These are phyloP conservation scores for Trypanosoma vivax DNA, from an alignment of 208 protist species.

Conservation along the genomic window DNA sequence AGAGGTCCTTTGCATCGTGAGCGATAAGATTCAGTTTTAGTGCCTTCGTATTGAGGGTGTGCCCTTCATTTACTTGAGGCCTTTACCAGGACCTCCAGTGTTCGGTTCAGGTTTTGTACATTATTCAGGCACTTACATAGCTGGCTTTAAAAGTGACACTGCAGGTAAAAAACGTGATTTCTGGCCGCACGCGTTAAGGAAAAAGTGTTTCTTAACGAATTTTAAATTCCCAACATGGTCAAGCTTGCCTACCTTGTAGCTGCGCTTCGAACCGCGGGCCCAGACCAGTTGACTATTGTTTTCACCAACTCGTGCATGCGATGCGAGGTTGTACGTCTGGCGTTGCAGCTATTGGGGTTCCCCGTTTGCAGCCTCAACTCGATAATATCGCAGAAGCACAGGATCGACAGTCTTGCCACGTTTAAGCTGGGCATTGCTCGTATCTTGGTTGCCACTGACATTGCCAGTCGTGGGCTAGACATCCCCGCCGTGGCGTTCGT, in stretches of 20 bases:
- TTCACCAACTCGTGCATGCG: conserved; percentile 81
- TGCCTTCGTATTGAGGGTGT: too few relatives aligned
- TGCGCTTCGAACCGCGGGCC: conserved; percentile 43
- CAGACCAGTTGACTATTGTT: conserved; percentile 71
- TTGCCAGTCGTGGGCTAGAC: conserved; percentile 93
- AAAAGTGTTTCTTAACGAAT: too few relatives aligned
- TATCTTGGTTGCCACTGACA: conserved; percentile 87
- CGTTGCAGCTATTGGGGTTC: conserved; percentile 91
- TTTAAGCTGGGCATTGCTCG: conserved; percentile 93
- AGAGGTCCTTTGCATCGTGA: too few relatives aligned
- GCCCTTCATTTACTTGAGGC: too few relatives aligned
- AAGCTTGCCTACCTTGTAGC: conserved; percentile 76
- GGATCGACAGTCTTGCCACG: conserved; percentile 94
- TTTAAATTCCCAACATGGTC: conserved; percentile 77
- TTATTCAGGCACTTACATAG: too few relatives aligned
- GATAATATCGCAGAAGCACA: conserved; percentile 95
- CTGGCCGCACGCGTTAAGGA: too few relatives aligned
- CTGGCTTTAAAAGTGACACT: too few relatives aligned
- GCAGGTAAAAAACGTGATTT: too few relatives aligned
- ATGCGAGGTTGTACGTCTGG: conserved; percentile 77
- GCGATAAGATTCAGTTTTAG: too few relatives aligned
- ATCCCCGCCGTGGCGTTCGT: conserved; percentile 95
- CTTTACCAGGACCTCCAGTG: too few relatives aligned
- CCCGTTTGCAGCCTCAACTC: conserved; percentile 96
- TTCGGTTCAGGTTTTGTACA: too few relatives aligned